Evolutionary conservation across 2,329 filamentous ascomycete genomes (phyloP), one percentile per base, ranked within the genome.

Genomic region (Aspergillus fischeri): DNA sequence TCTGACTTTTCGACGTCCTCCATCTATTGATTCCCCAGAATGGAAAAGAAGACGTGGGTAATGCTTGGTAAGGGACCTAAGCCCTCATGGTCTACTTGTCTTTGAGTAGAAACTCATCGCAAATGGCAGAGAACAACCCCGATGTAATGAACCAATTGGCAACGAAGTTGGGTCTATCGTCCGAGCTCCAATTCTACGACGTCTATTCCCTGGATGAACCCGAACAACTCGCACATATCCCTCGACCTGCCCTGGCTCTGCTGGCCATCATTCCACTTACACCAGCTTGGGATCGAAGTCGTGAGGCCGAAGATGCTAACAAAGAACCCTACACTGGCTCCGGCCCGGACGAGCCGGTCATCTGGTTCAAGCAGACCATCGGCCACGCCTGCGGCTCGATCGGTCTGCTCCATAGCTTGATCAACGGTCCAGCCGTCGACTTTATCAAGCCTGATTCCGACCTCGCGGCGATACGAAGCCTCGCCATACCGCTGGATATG

Each of bases 291-390:
- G 29, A 52, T 27, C 45, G 9, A n/a, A 54, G 32, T 20, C 51
- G 55, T 27, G 27, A 44, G 21, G 52, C 53, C 47, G 44, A 47
- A 38, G 49, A 55, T 20, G 17, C 28, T 8, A 44, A 51, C 25
- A 55, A 38, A 28, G 9, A 55, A 47, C 48, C 49, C 14, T 85
- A 85, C 62, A 62, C 73, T 3, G 77, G 76, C 9, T 76, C 65
- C 21, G 82, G 82, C 24, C 67, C 73, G 0, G 61, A 73, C 1
- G 82, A 85, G 57, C 81, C 82, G 0, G 77, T 84, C 4, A 70
- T 85, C 24, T 86, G 83, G 82, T 84, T 83, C 68, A 78, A 77
- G 58, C 83, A 86, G 62, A 85, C 80, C 1, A 84, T 85, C 55
- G 76, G 79, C 17, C 75, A 86, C 63, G 81, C 82, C 0, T 86